These are phyloP conservation scores for Dryas octopetala DNA, from an alignment of 306 rosid species.

Conservation along the genomic window DNA sequence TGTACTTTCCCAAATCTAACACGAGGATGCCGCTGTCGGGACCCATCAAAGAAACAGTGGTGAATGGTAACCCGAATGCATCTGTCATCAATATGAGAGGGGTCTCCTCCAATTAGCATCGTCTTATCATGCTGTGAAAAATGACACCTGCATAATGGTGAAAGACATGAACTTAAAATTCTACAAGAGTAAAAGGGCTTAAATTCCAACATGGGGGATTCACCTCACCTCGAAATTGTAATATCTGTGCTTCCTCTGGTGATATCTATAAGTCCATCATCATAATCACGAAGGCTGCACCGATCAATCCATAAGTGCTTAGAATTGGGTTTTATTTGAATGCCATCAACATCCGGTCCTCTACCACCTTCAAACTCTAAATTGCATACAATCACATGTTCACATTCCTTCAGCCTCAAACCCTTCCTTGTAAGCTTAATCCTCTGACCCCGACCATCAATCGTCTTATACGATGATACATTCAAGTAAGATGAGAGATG, in stretches of 20 bases:
- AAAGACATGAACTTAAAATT: constrained; percentile 20
- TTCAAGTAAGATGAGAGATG: constrained; percentile 66
- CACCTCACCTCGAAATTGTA: constrained; percentile 77
- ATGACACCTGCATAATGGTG: constrained; percentile 62
- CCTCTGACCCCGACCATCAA: constrained; percentile 85
- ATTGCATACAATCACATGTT: constrained; percentile 92
- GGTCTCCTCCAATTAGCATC: constrained; percentile 87
- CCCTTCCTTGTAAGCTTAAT: constrained; percentile 82
- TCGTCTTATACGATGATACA: constrained; percentile 76
- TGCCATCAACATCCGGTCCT: constrained; percentile 88
- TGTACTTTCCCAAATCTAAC: constrained; percentile 88
- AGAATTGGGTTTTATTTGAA: constrained; percentile 96
- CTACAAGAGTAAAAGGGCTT: background rate
- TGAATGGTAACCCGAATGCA: constrained; percentile 90
- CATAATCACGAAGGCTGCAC: constrained; percentile 78
- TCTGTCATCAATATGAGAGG: constrained; percentile 69
- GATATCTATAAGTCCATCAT: constrained; percentile 88
- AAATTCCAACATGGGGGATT: constrained; percentile 4
- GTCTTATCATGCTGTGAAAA: constrained; percentile 86
- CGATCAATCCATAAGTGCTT: constrained; percentile 94
- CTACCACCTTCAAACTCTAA: constrained; percentile 92
- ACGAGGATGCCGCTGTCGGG: constrained; percentile 94
- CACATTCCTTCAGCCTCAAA: constrained; percentile 82
- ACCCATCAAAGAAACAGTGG: constrained; percentile 91
- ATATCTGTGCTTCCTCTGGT: constrained; percentile 81